A percentile compares a stretch with the other conserved stretches of the same genome.
These are phyloP conservation scores for Trichosporon coremiiforme DNA, from an alignment of 1,284 basidiomycete genomes.

Conservation along the genomic window DNA sequence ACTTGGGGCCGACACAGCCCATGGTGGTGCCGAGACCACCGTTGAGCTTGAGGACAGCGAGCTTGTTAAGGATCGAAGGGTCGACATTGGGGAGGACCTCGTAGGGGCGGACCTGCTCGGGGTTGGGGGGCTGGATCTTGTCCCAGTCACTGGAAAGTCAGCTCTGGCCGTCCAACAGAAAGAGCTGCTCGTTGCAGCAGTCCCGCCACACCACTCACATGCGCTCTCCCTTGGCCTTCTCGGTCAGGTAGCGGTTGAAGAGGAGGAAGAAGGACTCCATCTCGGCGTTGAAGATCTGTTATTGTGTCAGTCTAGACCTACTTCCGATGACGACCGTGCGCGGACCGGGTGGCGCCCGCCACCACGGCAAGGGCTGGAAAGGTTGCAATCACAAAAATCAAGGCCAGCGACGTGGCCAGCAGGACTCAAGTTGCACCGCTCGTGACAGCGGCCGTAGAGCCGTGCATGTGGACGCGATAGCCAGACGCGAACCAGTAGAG, in stretches of 20 bases:
- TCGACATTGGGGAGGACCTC: conserved; percentile 68
- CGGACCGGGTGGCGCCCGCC: conserved; percentile 5
- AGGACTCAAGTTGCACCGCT: too few relatives aligned
- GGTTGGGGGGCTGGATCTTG: conserved; percentile 90
- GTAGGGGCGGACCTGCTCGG: conserved; percentile 91
- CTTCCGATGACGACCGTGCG: background rate
- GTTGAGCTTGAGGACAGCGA: conserved; percentile 99
- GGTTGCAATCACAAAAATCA: background rate
- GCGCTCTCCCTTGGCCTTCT: conserved; percentile 91
- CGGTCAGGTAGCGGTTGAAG: conserved; percentile 95
- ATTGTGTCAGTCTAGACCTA: background rate
- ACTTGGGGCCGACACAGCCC: conserved; percentile 66
- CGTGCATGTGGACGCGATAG: background rate
- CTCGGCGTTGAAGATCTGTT: conserved; percentile 90
- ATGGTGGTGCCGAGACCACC: conserved; percentile 82
- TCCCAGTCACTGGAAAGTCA: conserved; percentile 80
- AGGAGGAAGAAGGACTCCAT: conserved; percentile 99
- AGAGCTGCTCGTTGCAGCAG: background rate
- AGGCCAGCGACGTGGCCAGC: background rate
- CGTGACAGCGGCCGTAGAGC: background rate
- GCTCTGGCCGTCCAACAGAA: background rate
- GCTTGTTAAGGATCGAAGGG: conserved; percentile 78
- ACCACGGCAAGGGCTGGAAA: background rate
- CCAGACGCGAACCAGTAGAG: background rate
- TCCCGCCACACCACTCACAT: conserved; percentile 66